Conservation (phyloP, 1,284 basidiomycete genomes). For the Earliella scabrosa region DNA sequence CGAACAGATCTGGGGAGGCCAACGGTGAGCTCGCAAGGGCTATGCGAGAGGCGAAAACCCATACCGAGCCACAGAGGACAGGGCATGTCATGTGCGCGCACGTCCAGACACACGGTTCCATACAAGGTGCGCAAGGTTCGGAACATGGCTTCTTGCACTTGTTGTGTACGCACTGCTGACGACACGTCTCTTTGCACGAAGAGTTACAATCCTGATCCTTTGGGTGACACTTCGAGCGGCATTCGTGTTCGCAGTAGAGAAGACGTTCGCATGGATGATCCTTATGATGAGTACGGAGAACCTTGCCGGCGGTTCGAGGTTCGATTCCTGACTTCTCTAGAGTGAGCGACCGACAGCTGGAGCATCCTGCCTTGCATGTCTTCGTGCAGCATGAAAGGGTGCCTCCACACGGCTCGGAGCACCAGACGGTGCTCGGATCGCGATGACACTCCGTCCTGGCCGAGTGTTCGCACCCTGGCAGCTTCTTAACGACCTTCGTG, state of each 20-base stretch:
- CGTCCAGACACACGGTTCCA: slow-evolving; percentile 58
- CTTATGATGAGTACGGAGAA: slow-evolving; percentile 44
- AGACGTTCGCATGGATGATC: slow-evolving; percentile 55
- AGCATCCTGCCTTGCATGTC: slow-evolving; percentile 53
- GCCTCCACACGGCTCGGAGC: slow-evolving; percentile 48
- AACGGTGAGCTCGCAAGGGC: not conserved
- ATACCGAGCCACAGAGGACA: slow-evolving; percentile 72
- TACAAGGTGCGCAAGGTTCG: slow-evolving; percentile 65
- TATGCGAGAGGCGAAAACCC: slow-evolving; percentile 28
- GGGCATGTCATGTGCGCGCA: slow-evolving; percentile 62
- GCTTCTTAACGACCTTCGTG: slow-evolving; percentile 47
- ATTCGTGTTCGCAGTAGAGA: slow-evolving; percentile 65
- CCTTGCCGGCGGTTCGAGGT: not conserved
- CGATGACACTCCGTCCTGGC: slow-evolving; percentile 48
- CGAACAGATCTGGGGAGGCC: slow-evolving; percentile 56
- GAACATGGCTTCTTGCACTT: slow-evolving; percentile 55
- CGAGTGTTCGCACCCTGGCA: slow-evolving; percentile 63
- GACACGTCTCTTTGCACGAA: slow-evolving; percentile 51
- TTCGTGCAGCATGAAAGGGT: slow-evolving; percentile 58
- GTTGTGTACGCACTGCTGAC: slow-evolving; percentile 58
- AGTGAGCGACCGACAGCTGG: slow-evolving; percentile 47
- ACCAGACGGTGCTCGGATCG: slow-evolving; percentile 45
- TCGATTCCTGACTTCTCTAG: slow-evolving; percentile 13
- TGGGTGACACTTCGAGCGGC: slow-evolving; percentile 51
- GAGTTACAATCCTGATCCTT: slow-evolving; percentile 52